Evolutionary conservation across 345 rosid genomes (phyloP).

Genomic region (Euphorbia pulcherrima): DNA sequence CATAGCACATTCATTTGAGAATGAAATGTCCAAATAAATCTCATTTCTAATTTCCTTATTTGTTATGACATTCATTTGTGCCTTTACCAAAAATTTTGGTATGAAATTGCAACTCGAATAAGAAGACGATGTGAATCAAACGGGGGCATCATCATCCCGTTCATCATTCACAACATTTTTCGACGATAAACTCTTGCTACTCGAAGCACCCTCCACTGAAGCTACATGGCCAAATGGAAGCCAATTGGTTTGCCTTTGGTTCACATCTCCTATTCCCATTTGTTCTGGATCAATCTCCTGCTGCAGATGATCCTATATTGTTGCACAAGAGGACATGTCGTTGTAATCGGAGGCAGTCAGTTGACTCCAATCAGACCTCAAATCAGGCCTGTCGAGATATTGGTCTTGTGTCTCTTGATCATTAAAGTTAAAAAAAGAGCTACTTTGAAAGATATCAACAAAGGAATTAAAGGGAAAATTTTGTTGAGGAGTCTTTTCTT

Average conservation of each 20-base stretch:
- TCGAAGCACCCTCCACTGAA: not conserved
- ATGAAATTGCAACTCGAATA: too few relatives aligned
- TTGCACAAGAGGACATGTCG: slow-evolving; percentile 37
- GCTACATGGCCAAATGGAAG: not conserved
- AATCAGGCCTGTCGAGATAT: slow-evolving; percentile 43
- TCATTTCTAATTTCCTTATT: too few relatives aligned
- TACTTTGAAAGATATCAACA: slow-evolving; percentile 39
- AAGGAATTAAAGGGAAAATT: slow-evolving; percentile 46
- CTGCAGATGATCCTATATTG: slow-evolving; percentile 37
- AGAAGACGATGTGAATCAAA: not conserved
- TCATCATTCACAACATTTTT: not conserved
- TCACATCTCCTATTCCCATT: slow-evolving; percentile 32
- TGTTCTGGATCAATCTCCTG: slow-evolving; percentile 41
- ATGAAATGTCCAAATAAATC: not conserved
- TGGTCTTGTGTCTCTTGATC: slow-evolving; percentile 34
- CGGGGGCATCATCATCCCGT: not conserved
- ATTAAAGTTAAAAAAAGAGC: slow-evolving; percentile 22
- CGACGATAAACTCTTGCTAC: not conserved
- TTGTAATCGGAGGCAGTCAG: slow-evolving; percentile 44
- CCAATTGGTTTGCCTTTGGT: not conserved
- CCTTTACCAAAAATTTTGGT: too few relatives aligned
- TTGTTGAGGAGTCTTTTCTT: slow-evolving; percentile 21
- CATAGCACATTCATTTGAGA: not conserved
- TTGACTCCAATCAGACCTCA: slow-evolving; percentile 60
- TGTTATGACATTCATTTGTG: too few relatives aligned